Evolutionary conservation across 2,329 filamentous ascomycete genomes (phyloP), one percentile per base, ranked within the genome.

Genomic region (Fusarium redolens): DNA sequence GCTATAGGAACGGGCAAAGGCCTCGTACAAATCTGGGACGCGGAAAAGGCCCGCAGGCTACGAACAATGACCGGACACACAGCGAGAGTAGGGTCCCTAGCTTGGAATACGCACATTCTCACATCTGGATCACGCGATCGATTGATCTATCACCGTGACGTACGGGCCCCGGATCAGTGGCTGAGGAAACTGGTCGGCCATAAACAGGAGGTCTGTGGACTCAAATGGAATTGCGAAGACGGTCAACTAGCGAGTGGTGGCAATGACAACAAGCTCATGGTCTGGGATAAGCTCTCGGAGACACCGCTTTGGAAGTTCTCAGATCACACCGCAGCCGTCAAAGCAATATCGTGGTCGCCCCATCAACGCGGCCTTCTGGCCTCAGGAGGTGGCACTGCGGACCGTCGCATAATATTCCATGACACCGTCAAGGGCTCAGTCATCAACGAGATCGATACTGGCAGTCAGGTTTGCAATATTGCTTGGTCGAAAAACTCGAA

Each of bases 221-320:
- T 99, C 56, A 95, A 95, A 78, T 99, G 96, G 96, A 99, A 99
- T 78, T 93, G 93, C 64, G 95, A 98, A 76, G 96, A 98, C 78
- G 93, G 95, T 9, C 96, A 99, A 81, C 88, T 99, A 31, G 96
- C 96, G 17, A 97, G 94, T 61, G 96, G 96, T 55, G 96, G 96
- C 10, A 99, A 99, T 82, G 96, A 99, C 85, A 99, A 99, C 85
- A 98, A 98, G 81, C 87, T 99, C 50, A 96, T 98, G 89, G 95
- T 99, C 30, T 99, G 96, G 96, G 96, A 99, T 78, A 97, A 97
- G 80, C 88, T 98, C 65, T 94, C 92, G n/a, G 93, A 97, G 76
- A 93, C 95, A 12, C 96, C 96, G 2, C 87, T 97, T 5, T 97
- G 93, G 87, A 97, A 97, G 77, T 98, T 97, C 82, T 93, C 93